Evolutionary conservation across 108 stramenopile species (phyloP).

Genomic region (Poteriospumella lacustris): DNA sequence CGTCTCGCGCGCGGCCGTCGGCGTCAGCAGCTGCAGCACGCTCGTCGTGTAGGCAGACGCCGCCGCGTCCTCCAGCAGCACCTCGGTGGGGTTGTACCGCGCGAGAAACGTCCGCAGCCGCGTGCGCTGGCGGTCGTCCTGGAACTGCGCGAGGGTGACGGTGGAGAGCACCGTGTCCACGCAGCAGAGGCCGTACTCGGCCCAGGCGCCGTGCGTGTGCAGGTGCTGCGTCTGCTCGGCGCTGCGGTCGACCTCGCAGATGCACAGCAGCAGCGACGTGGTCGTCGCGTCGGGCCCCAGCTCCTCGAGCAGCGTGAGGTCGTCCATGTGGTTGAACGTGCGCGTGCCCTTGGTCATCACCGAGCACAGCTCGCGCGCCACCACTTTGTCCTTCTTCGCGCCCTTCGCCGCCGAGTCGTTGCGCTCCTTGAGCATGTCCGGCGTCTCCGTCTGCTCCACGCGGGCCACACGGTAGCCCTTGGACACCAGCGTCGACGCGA

Average conservation of each 20-base stretch:
- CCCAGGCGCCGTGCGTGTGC: neutral
- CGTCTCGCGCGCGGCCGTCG: neutral
- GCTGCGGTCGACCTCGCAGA: slow-evolving; percentile 51
- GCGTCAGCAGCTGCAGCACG: neutral
- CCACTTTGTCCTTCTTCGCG: slow-evolving; percentile 52
- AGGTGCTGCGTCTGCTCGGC: slow-evolving; percentile 22
- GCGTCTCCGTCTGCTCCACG: slow-evolving; percentile 98
- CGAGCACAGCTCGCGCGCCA: slow-evolving; percentile 86
- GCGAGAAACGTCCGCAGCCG: slow-evolving; percentile 85
- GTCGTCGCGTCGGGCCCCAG: slow-evolving; percentile 26
- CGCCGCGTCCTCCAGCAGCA: slow-evolving; percentile 29
- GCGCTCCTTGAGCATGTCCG: slow-evolving; percentile 75
- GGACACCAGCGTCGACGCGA: slow-evolving; percentile 72
- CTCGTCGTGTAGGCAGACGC: neutral
- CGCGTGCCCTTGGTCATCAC: slow-evolving; percentile 80
- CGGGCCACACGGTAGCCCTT: slow-evolving; percentile 89
- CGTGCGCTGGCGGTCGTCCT: slow-evolving; percentile 80
- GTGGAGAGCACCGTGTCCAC: slow-evolving; percentile 76
- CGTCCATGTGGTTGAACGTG: slow-evolving; percentile 86
- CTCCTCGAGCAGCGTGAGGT: slow-evolving; percentile 52
- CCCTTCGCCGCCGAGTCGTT: slow-evolving; percentile 41
- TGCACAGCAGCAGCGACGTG: slow-evolving; percentile 69
- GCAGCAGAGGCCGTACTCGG: slow-evolving; percentile 84
- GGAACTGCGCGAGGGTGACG: slow-evolving; percentile 91
- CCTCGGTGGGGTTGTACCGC: slow-evolving; percentile 72